phyloP scores from a whole-genome alignment of 352 stramenopile species.

The Phytophthora tubulina region DNA sequence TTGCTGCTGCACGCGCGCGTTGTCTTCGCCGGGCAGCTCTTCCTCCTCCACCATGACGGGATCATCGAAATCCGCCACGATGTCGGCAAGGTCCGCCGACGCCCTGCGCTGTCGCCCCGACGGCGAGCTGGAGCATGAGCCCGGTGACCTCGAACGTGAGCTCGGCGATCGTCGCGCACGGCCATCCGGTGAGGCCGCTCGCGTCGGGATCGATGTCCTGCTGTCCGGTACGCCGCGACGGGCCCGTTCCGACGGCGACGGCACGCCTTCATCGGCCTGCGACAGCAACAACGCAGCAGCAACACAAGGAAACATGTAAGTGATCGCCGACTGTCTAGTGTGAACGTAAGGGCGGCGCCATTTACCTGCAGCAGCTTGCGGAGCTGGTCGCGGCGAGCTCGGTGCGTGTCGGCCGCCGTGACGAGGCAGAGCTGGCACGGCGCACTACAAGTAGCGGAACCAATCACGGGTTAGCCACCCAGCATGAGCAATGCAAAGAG shows the following conservation, averaged over 20 bases:
- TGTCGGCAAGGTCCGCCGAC: conserved; percentile 25
- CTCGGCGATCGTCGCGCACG: neutral
- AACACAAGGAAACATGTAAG: conserved; percentile 3
- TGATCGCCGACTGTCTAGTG: neutral
- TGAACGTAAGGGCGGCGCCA: conserved; percentile 6
- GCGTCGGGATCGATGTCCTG: neutral
- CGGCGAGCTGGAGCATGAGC: conserved; percentile 19
- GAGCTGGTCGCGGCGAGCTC: conserved; percentile 47
- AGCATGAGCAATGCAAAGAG: conserved; percentile 25
- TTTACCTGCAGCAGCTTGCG: conserved; percentile 30
- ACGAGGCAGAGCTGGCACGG: conserved; percentile 41
- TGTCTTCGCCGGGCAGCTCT: neutral
- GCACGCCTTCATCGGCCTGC: conserved; percentile 14
- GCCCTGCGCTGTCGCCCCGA: neutral
- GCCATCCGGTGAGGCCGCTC: conserved; percentile 2
- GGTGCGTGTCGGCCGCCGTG: conserved; percentile 47
- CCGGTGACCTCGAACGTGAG: conserved; percentile 9
- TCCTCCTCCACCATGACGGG: neutral
- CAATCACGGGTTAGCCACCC: conserved; percentile 37
- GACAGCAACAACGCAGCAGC: conserved; percentile 13
- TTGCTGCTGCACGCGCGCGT: conserved; percentile 9
- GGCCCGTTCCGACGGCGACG: neutral
- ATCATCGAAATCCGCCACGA: conserved; percentile 28
- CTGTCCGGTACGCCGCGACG: neutral
- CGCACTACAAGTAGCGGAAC: conserved; percentile 10